A percentile compares a stretch with the other conserved stretches of the same genome.
Conservation (phyloP, 2,329 filamentous ascomycete species). For the Penicillium sp. region DNA sequence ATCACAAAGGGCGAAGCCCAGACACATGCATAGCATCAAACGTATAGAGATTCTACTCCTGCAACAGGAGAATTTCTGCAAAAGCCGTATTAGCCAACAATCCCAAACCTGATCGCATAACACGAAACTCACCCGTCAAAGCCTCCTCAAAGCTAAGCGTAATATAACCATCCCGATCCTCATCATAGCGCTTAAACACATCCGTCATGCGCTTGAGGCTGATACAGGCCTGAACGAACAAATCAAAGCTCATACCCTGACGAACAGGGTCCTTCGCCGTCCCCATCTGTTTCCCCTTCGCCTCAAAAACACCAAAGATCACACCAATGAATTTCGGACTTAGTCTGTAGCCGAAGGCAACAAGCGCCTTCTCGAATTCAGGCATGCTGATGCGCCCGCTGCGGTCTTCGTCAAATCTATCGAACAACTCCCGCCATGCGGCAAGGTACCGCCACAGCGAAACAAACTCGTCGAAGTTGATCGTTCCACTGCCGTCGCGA, state of each 20-base stretch:
- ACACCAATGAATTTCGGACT: slow-evolving; percentile 80
- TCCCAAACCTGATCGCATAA: background rate
- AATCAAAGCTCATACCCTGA: slow-evolving; percentile 82
- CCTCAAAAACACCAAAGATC: slow-evolving; percentile 88
- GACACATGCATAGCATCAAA: background rate
- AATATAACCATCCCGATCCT: slow-evolving; percentile 92
- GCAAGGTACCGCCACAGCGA: slow-evolving; percentile 95
- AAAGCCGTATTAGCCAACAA: slow-evolving; percentile 6
- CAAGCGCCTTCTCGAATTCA: slow-evolving; percentile 87
- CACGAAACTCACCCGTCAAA: slow-evolving; percentile 56
- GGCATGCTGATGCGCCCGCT: slow-evolving; percentile 81
- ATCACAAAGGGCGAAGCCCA: slow-evolving; percentile 3
- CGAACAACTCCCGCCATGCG: slow-evolving; percentile 91
- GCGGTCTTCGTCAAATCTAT: slow-evolving; percentile 87
- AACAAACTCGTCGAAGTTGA: slow-evolving; percentile 95
- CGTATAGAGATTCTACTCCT: slow-evolving; percentile 29
- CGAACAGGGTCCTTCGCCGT: slow-evolving; percentile 29
- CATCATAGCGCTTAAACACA: slow-evolving; percentile 98
- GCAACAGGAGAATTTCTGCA: slow-evolving; percentile 38
- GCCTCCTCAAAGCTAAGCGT: slow-evolving; percentile 82
- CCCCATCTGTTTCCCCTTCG: slow-evolving; percentile 44
- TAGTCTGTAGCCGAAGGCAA: slow-evolving; percentile 91
- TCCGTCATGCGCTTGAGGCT: slow-evolving; percentile 98
- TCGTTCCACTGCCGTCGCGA: slow-evolving; percentile 81
- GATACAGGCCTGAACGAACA: slow-evolving; percentile 98